Percentiles rank a stretch among this genome's conserved stretches.
Evolutionary conservation across 163 green algal species (phyloP).

Genomic region (Scenedesmus sp.): DNA sequence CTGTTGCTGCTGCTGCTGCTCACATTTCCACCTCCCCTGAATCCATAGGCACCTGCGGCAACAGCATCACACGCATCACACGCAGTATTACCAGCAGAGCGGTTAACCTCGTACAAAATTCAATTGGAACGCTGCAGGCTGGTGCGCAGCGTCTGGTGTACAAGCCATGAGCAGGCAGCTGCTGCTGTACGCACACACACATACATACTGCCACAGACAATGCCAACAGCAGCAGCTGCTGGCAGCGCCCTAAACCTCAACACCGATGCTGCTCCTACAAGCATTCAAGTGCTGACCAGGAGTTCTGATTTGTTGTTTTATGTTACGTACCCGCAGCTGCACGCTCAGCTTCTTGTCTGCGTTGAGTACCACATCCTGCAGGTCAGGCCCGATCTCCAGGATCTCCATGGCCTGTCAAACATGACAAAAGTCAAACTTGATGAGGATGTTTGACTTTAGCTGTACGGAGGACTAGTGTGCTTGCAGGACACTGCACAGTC

Average conservation of each 20-base stretch:
- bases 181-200: neutral
- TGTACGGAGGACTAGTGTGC: neutral
- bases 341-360: constrained; percentile 48
- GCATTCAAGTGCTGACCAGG: neutral
- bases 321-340: constrained; percentile 43
- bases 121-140: too few relatives aligned
- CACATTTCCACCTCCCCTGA: constrained; percentile 47
- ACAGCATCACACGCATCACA: neutral
- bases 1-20: neutral
- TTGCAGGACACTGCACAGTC: neutral
- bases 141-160: too few relatives aligned
- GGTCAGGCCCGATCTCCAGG: constrained; percentile 32
- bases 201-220: neutral
- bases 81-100: neutral
- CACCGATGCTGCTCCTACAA: neutral
- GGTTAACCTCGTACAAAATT: too few relatives aligned
- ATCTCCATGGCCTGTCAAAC: constrained; percentile 51
- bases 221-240: neutral
- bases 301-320: neutral
- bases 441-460: neutral
- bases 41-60: constrained; percentile 55
- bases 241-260: neutral
- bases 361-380: constrained; percentile 50
- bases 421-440: neutral
- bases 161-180: neutral